Conservation (phyloP, 2,329 filamentous ascomycete species). For the Alternaria infectoria region DNA sequence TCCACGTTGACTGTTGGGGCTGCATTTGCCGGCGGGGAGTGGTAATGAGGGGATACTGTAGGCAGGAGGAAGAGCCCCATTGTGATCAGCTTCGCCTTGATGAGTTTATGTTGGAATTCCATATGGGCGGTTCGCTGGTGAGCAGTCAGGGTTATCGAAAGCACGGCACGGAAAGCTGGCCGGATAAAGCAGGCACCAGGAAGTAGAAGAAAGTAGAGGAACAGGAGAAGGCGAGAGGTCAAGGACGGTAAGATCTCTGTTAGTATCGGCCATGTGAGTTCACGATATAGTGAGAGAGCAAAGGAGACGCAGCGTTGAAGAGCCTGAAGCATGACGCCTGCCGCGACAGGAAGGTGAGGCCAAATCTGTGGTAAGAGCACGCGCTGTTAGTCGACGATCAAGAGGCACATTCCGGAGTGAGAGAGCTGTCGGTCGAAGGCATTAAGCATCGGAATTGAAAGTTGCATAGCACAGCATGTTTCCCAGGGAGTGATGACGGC, state of each 20-base stretch:
- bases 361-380: constrained; percentile 14
- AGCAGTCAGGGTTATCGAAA: neutral
- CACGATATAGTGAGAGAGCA: constrained; percentile 19
- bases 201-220: neutral
- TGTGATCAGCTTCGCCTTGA: neutral
- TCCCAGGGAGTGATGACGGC: neutral
- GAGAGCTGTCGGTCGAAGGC: neutral
- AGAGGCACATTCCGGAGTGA: neutral
- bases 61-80: neutral
- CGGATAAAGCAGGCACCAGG: neutral
- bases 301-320: neutral
- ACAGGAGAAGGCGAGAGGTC: neutral
- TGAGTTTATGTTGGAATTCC: neutral
- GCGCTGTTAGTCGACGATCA: constrained; percentile 13
- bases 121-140: neutral
- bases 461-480: neutral
- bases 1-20: constrained; percentile 23
- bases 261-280: neutral
- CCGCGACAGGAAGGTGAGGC: constrained; percentile 21
- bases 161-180: neutral
- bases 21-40: constrained; percentile 23
- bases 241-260: neutral
- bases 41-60: constrained; percentile 10
- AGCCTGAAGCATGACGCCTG: constrained; percentile 5
- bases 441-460: neutral